Conservation (phyloP, 208 protist species). For the Trichomonas gallinae region DNA sequence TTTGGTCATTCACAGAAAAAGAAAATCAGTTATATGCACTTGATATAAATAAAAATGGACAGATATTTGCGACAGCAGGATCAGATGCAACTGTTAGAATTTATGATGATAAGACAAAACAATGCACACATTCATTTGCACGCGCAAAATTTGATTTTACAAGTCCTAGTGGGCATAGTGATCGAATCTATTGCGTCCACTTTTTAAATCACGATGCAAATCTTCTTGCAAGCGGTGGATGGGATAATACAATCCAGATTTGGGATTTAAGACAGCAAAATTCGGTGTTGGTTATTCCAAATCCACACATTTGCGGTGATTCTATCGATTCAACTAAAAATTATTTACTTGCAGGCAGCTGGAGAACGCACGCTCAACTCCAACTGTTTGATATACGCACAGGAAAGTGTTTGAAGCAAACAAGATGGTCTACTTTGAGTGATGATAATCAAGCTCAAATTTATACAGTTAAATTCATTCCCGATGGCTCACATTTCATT, state of each 20-base stretch:
- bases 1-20: not conserved
- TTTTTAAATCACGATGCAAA: not conserved
- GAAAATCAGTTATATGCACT: not conserved
- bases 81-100: not conserved
- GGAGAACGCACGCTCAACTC: not conserved
- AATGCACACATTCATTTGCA: not conserved
- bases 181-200: not conserved
- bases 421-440: not conserved
- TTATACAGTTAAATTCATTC: not conserved
- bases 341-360: conserved; percentile 4
- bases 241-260: conserved; percentile 7
- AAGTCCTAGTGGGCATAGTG: not conserved
- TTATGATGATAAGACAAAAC: not conserved
- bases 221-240: not conserved
- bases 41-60: not conserved
- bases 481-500: not conserved
- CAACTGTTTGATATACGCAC: not conserved
- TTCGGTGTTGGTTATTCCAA: not conserved
- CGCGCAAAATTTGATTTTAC: not conserved
- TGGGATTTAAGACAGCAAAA: not conserved
- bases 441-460: not conserved
- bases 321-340: not conserved
- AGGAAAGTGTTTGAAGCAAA: not conserved
- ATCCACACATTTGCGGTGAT: conserved; percentile 13
- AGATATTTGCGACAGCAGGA: not conserved